Evolutionary conservation across 495 filamentous ascomycete species (phyloP).

Genomic region (Aspergillus diversus): DNA sequence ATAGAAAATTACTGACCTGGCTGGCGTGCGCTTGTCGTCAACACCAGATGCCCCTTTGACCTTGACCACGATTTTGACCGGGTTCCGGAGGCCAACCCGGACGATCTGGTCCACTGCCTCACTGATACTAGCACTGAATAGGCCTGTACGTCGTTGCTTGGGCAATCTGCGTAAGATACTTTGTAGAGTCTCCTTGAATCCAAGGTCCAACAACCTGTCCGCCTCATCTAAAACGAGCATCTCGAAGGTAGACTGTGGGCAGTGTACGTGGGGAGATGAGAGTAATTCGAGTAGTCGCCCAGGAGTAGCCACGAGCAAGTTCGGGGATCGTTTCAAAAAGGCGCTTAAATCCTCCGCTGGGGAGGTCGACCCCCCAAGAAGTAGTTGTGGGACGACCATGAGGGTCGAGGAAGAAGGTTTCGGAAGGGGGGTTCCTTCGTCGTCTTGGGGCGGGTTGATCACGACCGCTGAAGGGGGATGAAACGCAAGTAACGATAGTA

Average conservation of each 20-base stretch:
- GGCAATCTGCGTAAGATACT: conserved; percentile 83
- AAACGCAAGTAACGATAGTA: conserved; percentile 75
- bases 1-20: conserved; percentile 47
- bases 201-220: conserved; percentile 89
- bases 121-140: conserved; percentile 91
- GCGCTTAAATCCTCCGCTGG: conserved; percentile 80
- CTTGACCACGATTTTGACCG: conserved; percentile 89
- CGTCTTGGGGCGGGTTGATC: conserved; percentile 55
- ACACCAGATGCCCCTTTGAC: conserved; percentile 76
- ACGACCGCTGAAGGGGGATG: conserved; percentile 74
- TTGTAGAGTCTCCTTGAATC: conserved; percentile 88
- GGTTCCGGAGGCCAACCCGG: conserved; percentile 89
- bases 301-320: conserved; percentile 85
- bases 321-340: conserved; percentile 80
- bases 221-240: conserved; percentile 93
- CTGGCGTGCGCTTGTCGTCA: conserved; percentile 87
- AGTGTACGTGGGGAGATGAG: conserved; percentile 88
- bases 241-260: conserved; percentile 85
- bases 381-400: conserved; percentile 80
- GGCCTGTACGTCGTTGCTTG: conserved; percentile 89
- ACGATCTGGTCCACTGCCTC: conserved; percentile 92
- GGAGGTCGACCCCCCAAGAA: conserved; percentile 84
- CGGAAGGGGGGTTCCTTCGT: conserved; percentile 53
- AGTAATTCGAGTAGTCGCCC: conserved; percentile 88
- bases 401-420: conserved; percentile 51